Evolutionary conservation across 2,329 filamentous ascomycete species (phyloP).

Genomic region (Trichoderma citrinoviride): DNA sequence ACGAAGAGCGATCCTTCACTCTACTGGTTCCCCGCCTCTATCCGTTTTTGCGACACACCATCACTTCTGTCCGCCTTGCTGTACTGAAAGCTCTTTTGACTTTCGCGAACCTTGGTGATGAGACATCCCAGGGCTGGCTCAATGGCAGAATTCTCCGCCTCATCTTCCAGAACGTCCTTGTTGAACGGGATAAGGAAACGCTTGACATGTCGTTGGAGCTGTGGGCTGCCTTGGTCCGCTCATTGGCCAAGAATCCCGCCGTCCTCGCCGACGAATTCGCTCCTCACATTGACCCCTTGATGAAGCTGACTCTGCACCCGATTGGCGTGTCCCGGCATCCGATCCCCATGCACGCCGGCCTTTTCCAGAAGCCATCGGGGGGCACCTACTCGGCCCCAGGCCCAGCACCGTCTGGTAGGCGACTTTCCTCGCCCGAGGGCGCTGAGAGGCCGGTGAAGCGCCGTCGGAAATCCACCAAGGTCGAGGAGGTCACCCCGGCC

Average conservation of each 20-base stretch:
- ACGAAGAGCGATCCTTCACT: conserved; percentile 86
- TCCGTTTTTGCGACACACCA: conserved; percentile 94
- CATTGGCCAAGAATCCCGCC: conserved; percentile 61
- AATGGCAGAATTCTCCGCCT: conserved; percentile 84
- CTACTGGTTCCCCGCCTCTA: conserved; percentile 90
- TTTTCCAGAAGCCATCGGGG: conserved; percentile 94
- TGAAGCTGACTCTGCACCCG: conserved; percentile 82
- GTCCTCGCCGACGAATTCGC: conserved; percentile 71
- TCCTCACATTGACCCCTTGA: conserved; percentile 72
- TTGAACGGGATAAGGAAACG: conserved; percentile 84
- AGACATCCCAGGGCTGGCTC: conserved; percentile 84
- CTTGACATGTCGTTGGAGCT: conserved; percentile 81
- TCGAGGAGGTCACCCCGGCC: conserved; percentile 62
- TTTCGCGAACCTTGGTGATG: conserved; percentile 81
- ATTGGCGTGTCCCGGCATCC: conserved; percentile 90
- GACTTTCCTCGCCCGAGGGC: conserved; percentile 52
- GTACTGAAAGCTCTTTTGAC: conserved; percentile 91
- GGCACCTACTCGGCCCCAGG: conserved; percentile 65
- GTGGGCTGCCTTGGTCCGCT: conserved; percentile 75
- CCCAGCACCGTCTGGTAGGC: conserved; percentile 44
- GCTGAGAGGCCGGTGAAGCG: conserved; percentile 68
- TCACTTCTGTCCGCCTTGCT: conserved; percentile 89
- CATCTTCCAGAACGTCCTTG: conserved; percentile 91
- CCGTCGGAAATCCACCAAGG: conserved; percentile 80
- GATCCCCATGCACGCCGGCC: conserved; percentile 82